A percentile compares a stretch with the other conserved stretches of the same genome.
Evolutionary conservation across 352 stramenopile species (phyloP).

Genomic region (Pythium myriotylum): DNA sequence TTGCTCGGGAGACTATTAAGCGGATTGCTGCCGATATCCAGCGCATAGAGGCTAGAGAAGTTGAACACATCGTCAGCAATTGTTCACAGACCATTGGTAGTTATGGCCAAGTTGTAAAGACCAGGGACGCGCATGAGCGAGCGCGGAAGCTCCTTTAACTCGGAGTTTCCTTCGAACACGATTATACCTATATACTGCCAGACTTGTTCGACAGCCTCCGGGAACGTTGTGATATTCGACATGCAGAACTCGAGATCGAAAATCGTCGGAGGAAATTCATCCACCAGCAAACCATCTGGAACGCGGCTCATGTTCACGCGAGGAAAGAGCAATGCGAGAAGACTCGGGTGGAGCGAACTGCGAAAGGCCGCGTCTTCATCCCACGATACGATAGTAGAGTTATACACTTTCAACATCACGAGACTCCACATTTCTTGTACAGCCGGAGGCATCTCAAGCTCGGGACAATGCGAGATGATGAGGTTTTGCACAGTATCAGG

Average conservation of each 20-base stretch:
- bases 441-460: conserved; percentile 16
- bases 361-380: neutral
- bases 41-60: neutral
- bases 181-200: neutral
- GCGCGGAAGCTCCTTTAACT: neutral
- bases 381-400: conserved; percentile 25
- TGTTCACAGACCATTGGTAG: neutral
- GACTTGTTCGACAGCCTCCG: neutral
- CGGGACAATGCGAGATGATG: conserved; percentile 21
- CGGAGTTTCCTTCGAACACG: neutral
- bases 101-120: neutral
- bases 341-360: neutral
- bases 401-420: conserved; percentile 22
- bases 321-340: conserved; percentile 1
- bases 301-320: conserved; percentile 16
- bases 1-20: neutral
- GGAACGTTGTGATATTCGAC: conserved; percentile 17
- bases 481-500: conserved; percentile 1
- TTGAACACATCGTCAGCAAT: neutral
- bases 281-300: conserved; percentile 1
- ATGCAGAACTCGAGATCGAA: conserved; percentile 13
- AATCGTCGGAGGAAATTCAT: neutral
- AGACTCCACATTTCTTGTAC: conserved; percentile 11
- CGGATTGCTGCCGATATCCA: neutral
- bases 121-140: neutral